phyloP scores from a whole-genome alignment of 805 yeast genomes.

The Pichia paraexigua region DNA sequence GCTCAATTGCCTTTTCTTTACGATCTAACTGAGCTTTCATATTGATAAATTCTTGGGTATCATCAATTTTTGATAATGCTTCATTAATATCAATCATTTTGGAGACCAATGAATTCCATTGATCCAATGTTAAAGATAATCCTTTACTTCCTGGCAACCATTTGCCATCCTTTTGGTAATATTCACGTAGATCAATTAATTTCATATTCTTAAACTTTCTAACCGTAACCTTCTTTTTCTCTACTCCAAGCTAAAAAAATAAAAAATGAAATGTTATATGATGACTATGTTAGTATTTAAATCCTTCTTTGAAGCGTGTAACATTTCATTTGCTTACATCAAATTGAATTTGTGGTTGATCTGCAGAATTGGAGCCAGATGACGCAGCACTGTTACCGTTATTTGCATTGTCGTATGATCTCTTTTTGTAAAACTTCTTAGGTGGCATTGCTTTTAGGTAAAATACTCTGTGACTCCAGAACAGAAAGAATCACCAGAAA shows the following conservation, averaged over 20 bases:
- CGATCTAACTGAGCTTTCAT: slow-evolving; percentile 9
- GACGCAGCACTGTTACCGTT: not conserved
- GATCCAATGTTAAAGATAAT: slow-evolving; percentile 48
- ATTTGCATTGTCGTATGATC: not conserved
- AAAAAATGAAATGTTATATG: not conserved
- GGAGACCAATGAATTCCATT: slow-evolving; percentile 44
- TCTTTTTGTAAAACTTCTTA: slow-evolving; percentile 5
- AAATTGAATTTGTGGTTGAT: slow-evolving; percentile 10
- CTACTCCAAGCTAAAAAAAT: slow-evolving; percentile 23
- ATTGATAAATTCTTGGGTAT: slow-evolving; percentile 21
- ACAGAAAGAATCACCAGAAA: not conserved
- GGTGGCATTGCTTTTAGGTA: slow-evolving; percentile 3
- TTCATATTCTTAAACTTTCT: slow-evolving; percentile 58
- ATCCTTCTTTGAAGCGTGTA: not conserved
- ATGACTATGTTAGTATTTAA: not conserved
- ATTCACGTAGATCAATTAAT: slow-evolving; percentile 80
- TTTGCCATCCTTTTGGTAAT: slow-evolving; percentile 51
- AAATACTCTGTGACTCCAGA: not conserved
- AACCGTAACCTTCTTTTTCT: slow-evolving; percentile 65
- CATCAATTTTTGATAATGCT: slow-evolving; percentile 34
- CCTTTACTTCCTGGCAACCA: slow-evolving; percentile 79
- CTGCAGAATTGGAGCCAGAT: not conserved
- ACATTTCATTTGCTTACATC: not conserved
- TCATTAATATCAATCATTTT: slow-evolving; percentile 39
- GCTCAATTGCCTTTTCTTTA: not conserved